Conservation (phyloP, 2,329 filamentous ascomycete genomes). For the Pseudocercospora fijiensis region DNA sequence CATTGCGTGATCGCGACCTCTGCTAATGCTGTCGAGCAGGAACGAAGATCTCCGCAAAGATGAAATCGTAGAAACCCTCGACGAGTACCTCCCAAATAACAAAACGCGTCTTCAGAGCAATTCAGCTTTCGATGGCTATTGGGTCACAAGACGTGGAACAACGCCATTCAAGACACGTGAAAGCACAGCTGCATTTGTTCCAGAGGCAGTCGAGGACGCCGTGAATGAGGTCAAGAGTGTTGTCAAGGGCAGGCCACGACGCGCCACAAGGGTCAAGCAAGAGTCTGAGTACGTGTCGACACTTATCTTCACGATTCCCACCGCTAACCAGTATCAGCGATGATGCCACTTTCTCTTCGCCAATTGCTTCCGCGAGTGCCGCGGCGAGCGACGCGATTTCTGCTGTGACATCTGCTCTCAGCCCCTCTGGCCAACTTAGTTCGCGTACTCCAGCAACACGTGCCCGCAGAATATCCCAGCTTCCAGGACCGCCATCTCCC, state of each 20-base stretch:
- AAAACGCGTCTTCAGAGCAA: constrained; percentile 63
- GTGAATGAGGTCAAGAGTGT: constrained; percentile 34
- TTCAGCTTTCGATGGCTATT: constrained; percentile 70
- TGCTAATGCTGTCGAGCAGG: constrained; percentile 18
- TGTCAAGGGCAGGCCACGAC: constrained; percentile 31
- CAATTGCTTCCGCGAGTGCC: constrained; percentile 17
- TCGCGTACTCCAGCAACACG: constrained; percentile 32
- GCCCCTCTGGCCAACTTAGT: constrained; percentile 27
- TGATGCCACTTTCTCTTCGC: constrained; percentile 21
- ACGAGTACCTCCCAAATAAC: constrained; percentile 71
- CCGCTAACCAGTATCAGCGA: constrained; percentile 21
- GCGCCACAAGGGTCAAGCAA: constrained; percentile 39
- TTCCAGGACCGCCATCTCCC: constrained; percentile 68
- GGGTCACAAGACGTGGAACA: constrained; percentile 53
- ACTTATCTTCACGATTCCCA: not conserved
- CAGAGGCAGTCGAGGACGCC: constrained; percentile 28
- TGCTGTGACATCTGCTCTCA: constrained; percentile 21
- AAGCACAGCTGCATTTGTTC: constrained; percentile 25
- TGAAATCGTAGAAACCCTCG: constrained; percentile 73
- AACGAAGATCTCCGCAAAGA: constrained; percentile 68
- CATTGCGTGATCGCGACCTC: not conserved
- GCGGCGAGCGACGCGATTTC: constrained; percentile 22
- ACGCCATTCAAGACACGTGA: constrained; percentile 50
- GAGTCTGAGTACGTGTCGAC: constrained; percentile 34
- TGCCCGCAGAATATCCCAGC: constrained; percentile 31